These are phyloP conservation scores for Colletotrichum sojae DNA, from an alignment of 2,329 filamentous ascomycete genomes.

Conservation along the genomic window DNA sequence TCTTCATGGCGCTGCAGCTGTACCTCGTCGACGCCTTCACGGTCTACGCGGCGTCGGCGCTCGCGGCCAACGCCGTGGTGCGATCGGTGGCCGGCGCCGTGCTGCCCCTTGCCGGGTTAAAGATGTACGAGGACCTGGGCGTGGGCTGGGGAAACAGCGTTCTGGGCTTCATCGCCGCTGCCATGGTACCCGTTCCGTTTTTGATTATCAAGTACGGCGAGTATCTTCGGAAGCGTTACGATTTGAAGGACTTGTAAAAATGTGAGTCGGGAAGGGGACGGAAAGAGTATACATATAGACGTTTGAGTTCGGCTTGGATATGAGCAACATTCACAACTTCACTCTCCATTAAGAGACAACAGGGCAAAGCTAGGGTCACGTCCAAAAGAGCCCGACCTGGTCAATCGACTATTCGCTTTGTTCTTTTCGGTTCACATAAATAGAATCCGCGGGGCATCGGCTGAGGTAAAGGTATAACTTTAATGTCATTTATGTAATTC, in stretches of 20 bases:
- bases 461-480: too few species aligned
- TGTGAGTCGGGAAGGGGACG: neutral
- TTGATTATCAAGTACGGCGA: conserved; percentile 63
- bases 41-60: conserved; percentile 62
- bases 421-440: too few species aligned
- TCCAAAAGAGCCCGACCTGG: too few species aligned
- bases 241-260: conserved; percentile 22
- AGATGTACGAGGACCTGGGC: conserved; percentile 41
- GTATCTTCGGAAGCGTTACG: conserved; percentile 46
- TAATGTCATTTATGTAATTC: conserved; percentile 33
- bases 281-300: neutral
- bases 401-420: too few species aligned
- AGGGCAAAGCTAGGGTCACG: too few species aligned
- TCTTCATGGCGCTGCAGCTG: conserved; percentile 69
- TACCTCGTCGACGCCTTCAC: conserved; percentile 75
- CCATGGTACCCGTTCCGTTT: conserved; percentile 60
- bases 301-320: neutral
- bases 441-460: too few species aligned
- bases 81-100: conserved; percentile 56
- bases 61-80: conserved; percentile 75
- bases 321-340: neutral
- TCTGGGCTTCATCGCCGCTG: conserved; percentile 58
- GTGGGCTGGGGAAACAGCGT: conserved; percentile 44
- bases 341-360: neutral
- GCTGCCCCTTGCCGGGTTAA: conserved; percentile 39